Evolutionary conservation across 345 rosid genomes (phyloP).

Genomic region (Carallia pectinifolia): DNA sequence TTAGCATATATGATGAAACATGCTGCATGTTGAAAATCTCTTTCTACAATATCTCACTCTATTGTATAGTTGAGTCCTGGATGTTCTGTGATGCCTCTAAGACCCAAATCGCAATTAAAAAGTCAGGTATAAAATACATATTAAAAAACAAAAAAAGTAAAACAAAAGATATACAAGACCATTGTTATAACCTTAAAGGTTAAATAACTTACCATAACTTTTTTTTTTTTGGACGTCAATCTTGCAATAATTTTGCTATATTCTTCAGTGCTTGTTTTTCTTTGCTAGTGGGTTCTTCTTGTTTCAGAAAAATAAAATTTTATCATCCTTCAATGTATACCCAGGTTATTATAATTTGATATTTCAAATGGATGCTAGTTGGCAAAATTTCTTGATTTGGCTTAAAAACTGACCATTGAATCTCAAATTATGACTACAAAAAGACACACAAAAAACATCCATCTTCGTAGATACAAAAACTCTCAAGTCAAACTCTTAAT

Average conservation of each 20-base stretch:
- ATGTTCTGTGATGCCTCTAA: constrained; percentile 56
- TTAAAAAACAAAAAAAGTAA: too few species aligned
- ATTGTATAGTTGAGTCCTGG: constrained; percentile 38
- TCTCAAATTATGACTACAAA: too few species aligned
- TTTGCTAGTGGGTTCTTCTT: constrained; percentile 77
- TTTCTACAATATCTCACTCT: constrained; percentile 50
- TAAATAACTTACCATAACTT: constrained; percentile 33
- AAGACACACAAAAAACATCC: too few species aligned
- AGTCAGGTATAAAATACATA: constrained; percentile 4
- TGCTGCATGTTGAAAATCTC: constrained; percentile 62
- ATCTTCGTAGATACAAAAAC: too few species aligned
- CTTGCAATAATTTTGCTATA: constrained; percentile 55
- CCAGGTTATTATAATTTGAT: not conserved
- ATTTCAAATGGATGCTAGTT: constrained; percentile 9
- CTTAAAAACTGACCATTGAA: constrained; percentile 38
- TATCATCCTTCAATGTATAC: constrained; percentile 2
- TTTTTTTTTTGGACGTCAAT: constrained; percentile 59
- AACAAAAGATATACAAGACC: constrained; percentile 1
- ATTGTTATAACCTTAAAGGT: not conserved
- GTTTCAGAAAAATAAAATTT: constrained; percentile 26
- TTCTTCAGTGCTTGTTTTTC: constrained; percentile 66
- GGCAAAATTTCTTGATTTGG: constrained; percentile 45
- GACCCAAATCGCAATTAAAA: constrained; percentile 39
- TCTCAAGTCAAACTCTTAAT: too few species aligned
- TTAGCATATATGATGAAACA: constrained; percentile 33